Evolutionary conservation across 1,139 yeast genomes (phyloP).

Genomic region (Magnusiomyces magnusii): DNA sequence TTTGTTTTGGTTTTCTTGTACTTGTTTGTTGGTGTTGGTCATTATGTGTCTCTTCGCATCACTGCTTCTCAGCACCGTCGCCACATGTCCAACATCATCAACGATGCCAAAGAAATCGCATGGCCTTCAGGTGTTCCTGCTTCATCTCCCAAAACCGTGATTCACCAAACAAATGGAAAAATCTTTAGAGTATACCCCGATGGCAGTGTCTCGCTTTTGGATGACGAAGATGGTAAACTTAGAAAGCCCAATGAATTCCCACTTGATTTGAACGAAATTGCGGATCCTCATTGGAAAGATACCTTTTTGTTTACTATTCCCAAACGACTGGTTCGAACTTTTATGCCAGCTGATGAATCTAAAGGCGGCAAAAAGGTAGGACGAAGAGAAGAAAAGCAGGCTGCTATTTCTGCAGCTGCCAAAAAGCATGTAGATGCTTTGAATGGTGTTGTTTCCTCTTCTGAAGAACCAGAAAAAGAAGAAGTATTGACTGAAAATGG

Average conservation of each 20-base stretch:
- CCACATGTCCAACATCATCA: constrained; percentile 40
- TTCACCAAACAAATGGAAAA: constrained; percentile 41
- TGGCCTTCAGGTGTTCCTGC: constrained; percentile 37
- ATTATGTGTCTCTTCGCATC: constrained; percentile 43
- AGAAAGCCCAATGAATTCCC: constrained; percentile 26
- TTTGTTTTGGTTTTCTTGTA: constrained; percentile 46
- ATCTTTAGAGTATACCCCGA: constrained; percentile 57
- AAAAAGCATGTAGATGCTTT: constrained; percentile 5
- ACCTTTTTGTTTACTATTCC: constrained; percentile 47
- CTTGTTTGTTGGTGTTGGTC: constrained; percentile 48
- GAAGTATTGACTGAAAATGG: too few relatives aligned
- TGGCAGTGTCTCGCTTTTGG: constrained; percentile 61
- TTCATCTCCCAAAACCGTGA: constrained; percentile 31
- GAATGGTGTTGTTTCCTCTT: constrained; percentile 3
- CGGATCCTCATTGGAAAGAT: constrained; percentile 47
- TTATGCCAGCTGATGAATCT: constrained; percentile 12
- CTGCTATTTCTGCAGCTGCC: constrained; percentile 5
- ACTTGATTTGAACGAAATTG: constrained; percentile 33
- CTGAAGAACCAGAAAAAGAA: not conserved
- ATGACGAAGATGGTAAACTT: constrained; percentile 36
- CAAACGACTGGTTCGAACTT: constrained; percentile 18
- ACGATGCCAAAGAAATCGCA: constrained; percentile 39
- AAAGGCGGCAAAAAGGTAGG: constrained; percentile 6
- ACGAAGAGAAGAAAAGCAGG: not conserved
- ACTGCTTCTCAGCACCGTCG: constrained; percentile 54